These are phyloP conservation scores for Tolypocladium paradoxum DNA, from an alignment of 2,329 filamentous ascomycete species.

Conservation along the genomic window DNA sequence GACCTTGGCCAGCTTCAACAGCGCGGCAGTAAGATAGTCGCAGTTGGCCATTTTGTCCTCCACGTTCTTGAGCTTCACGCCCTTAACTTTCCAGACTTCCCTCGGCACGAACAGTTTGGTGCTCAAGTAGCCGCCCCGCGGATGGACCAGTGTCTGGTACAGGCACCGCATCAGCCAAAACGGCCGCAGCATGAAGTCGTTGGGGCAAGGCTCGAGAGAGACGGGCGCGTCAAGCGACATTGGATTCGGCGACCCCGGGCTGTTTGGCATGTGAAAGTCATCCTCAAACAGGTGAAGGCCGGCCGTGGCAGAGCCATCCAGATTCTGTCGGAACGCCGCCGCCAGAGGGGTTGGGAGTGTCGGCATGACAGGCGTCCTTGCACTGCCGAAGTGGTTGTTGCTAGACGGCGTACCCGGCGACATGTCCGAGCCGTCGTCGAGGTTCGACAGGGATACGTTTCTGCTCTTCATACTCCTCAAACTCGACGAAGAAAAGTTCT, in stretches of 20 bases:
- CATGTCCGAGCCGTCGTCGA: slow-evolving; percentile 52
- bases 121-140: slow-evolving; percentile 83
- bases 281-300: slow-evolving; percentile 77
- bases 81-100: slow-evolving; percentile 89
- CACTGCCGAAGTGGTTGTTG: slow-evolving; percentile 51
- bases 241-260: slow-evolving; percentile 54
- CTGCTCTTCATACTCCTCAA: slow-evolving; percentile 62
- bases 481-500: slow-evolving; percentile 62
- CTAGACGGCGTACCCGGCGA: slow-evolving; percentile 68
- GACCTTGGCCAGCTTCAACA: slow-evolving; percentile 72
- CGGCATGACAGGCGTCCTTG: slow-evolving; percentile 39
- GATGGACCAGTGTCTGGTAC: slow-evolving; percentile 85
- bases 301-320: slow-evolving; percentile 47
- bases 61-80: slow-evolving; percentile 80
- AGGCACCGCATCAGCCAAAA: slow-evolving; percentile 97
- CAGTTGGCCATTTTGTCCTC: slow-evolving; percentile 93
- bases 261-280: slow-evolving; percentile 59
- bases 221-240: slow-evolving; percentile 56
- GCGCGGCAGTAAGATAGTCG: slow-evolving; percentile 78
- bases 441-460: slow-evolving; percentile 56
- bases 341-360: slow-evolving; percentile 58
- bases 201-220: slow-evolving; percentile 83
- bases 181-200: slow-evolving; percentile 77
- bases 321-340: slow-evolving; percentile 48
- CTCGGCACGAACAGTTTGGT: slow-evolving; percentile 85